phyloP scores from a whole-genome alignment of 257 asterid species.

The Primulina huaijiensis region DNA sequence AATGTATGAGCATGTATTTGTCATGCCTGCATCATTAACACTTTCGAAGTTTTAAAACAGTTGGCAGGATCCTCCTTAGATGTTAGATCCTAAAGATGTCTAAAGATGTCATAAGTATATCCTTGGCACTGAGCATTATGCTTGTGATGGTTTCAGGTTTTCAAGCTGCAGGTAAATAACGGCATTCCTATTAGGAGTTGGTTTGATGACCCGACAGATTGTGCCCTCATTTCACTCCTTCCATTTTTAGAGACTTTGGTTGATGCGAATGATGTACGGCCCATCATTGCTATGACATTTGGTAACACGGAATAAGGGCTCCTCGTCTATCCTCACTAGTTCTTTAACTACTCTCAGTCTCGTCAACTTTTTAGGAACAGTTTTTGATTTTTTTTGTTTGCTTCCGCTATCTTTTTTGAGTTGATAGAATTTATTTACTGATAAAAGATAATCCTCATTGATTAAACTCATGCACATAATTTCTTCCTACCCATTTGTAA shows the following conservation, averaged over 20 bases:
- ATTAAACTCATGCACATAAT: slow-evolving; percentile 35
- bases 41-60: neutral
- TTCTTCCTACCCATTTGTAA: slow-evolving; percentile 25
- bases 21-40: neutral
- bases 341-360: slow-evolving; percentile 38
- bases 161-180: slow-evolving; percentile 89
- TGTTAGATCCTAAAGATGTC: neutral
- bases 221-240: slow-evolving; percentile 70
- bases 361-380: slow-evolving; percentile 30
- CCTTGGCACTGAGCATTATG: slow-evolving; percentile 21
- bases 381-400: slow-evolving; percentile 38
- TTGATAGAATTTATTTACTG: slow-evolving; percentile 40
- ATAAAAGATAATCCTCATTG: slow-evolving; percentile 34
- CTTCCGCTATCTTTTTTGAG: slow-evolving; percentile 41
- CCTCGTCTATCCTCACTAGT: slow-evolving; percentile 58
- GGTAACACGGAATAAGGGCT: slow-evolving; percentile 96
- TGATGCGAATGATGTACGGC: slow-evolving; percentile 89
- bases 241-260: slow-evolving; percentile 92
- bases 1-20: neutral
- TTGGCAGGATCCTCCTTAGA: neutral
- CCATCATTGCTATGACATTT: slow-evolving; percentile 84
- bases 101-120: slow-evolving; percentile 6
- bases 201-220: slow-evolving; percentile 89
- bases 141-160: slow-evolving; percentile 60
- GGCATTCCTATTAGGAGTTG: slow-evolving; percentile 99